Base-by-base conservation (phyloP, 2,329 filamentous ascomycete genomes). In the Colletotrichum plurivorum region DNA sequence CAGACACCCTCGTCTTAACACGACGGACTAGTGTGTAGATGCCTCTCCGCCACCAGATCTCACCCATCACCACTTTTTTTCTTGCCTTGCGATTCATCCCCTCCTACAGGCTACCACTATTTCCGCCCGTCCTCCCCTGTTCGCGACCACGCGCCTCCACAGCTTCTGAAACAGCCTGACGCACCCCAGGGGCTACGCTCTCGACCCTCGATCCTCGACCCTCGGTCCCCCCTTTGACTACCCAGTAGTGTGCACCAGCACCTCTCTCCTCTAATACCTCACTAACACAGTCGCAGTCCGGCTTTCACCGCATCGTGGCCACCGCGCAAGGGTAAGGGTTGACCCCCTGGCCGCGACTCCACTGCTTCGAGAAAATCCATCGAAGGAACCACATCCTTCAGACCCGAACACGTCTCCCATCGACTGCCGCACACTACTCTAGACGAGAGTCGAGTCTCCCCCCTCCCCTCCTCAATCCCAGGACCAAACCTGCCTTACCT, bases 91-190 rank as follows among this genome's bases (percentile, higher is more conserved):
- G 20, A 51, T 43, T 68, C 46, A 67, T 58, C 60, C 48, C 25
- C 57, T 36, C 31, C 31, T 36, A 25, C 22, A 36, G 31, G 31
- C 31, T 52, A 4, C 57, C 57, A 43, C 54, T 31, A 43, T 54
- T 54, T 3, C 54, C 27, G 20, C 43, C 52, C 41, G 41, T 69
- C 69, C 64, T 67, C 71, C 55, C 66, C 75, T 69, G 70, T 61
- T 52, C 49, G 55, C 56, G 39, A 67, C 62, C 51, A 52, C 51
- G 25, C 66, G 39, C 55, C 55, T 69, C 55, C 67, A 66, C 67
- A 36, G 25, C 51, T 53, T 73, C 77, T 82, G 80, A 82, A 82
- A 82, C 80, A 71, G 58, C 71, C 76, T 80, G 80, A 80, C 76
- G 78, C 79, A 80, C 73, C 69, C 69, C 72, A 75, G 74, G 75